Percentiles rank a stretch among this genome's conserved stretches.
Evolutionary conservation across 495 filamentous ascomycete species (phyloP).

Genomic region (Tuber calosporum): DNA sequence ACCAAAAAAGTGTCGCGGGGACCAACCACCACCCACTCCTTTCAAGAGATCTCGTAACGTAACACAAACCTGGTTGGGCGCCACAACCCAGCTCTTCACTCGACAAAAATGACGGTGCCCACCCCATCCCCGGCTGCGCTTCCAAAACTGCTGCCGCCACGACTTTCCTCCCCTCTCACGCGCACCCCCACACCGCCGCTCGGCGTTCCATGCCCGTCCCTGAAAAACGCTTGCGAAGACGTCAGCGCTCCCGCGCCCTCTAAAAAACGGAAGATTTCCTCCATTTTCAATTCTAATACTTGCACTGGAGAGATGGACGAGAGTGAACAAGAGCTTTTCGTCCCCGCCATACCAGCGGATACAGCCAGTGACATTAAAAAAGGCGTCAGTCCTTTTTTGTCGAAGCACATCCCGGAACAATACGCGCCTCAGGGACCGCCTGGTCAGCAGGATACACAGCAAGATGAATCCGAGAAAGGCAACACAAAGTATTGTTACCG

Average conservation of each 20-base stretch:
- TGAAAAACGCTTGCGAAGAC: slow-evolving; percentile 21
- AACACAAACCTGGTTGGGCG: slow-evolving; percentile 24
- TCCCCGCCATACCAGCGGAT: slow-evolving; percentile 37
- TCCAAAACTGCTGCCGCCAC: slow-evolving; percentile 10
- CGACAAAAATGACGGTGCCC: slow-evolving; percentile 34
- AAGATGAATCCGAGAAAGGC: slow-evolving; percentile 45
- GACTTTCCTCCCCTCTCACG: slow-evolving; percentile 14
- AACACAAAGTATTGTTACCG: slow-evolving; percentile 96
- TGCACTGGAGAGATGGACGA: slow-evolving; percentile 25
- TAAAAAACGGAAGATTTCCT: slow-evolving; percentile 31
- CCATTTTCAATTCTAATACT: slow-evolving; percentile 25
- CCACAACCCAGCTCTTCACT: slow-evolving; percentile 25
- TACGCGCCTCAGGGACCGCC: slow-evolving; percentile 57
- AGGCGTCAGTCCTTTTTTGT: slow-evolving; percentile 69
- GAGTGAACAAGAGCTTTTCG: slow-evolving; percentile 32
- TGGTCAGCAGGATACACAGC: slow-evolving; percentile 41
- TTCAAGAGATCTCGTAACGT: slow-evolving; percentile 11
- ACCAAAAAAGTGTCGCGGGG: slow-evolving; percentile 24
- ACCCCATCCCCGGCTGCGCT: slow-evolving; percentile 18
- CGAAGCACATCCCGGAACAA: slow-evolving; percentile 73
- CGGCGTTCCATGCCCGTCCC: slow-evolving; percentile 13
- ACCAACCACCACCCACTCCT: slow-evolving; percentile 25
- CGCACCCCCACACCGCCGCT: slow-evolving; percentile 21
- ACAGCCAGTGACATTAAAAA: slow-evolving; percentile 36
- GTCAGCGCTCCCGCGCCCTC: slow-evolving; percentile 19